These are phyloP conservation scores for Gossypium mustelinum DNA, from an alignment of 345 rosid species.

Conservation along the genomic window DNA sequence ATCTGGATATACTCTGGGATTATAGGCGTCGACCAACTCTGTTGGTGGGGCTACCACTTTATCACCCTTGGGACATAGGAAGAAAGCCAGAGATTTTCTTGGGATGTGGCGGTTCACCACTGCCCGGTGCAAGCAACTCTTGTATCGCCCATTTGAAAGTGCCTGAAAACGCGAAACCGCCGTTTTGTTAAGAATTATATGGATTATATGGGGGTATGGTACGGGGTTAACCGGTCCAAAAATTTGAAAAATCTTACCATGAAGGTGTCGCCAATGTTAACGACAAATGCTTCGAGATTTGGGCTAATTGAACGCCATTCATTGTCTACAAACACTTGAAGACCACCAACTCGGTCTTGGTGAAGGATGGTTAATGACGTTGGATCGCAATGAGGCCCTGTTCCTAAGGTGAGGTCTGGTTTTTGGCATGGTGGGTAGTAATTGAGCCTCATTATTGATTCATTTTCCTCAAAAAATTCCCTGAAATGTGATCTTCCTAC, in stretches of 20 bases:
- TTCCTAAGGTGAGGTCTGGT: constrained; percentile 89
- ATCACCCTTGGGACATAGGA: constrained; percentile 77
- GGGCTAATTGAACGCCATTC: constrained; percentile 79
- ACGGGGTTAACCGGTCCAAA: no score
- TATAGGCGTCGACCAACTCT: constrained; percentile 47
- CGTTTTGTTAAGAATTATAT: not conserved
- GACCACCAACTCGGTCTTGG: constrained; percentile 91
- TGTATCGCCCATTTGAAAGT: constrained; percentile 75
- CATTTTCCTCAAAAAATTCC: constrained; percentile 76
- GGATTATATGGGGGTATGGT: no score
- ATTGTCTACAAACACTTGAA: constrained; percentile 83
- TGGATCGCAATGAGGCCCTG: constrained; percentile 99
- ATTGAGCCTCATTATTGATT: constrained; percentile 95
- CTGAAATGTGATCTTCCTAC: constrained; percentile 47
- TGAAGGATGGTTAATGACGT: constrained; percentile 96
- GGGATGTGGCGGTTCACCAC: constrained; percentile 75
- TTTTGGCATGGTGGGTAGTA: constrained; percentile 95
- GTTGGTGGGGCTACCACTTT: constrained; percentile 72
- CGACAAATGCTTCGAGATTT: constrained; percentile 71
- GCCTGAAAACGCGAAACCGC: constrained; percentile 43
- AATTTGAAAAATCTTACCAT: constrained; percentile 45
- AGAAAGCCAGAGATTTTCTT: constrained; percentile 95
- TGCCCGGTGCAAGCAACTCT: constrained; percentile 93
- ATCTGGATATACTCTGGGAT: constrained; percentile 75
- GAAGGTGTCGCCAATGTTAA: constrained; percentile 97